Conservation (phyloP, 108 stramenopile species). For the Seminavis robusta region DNA sequence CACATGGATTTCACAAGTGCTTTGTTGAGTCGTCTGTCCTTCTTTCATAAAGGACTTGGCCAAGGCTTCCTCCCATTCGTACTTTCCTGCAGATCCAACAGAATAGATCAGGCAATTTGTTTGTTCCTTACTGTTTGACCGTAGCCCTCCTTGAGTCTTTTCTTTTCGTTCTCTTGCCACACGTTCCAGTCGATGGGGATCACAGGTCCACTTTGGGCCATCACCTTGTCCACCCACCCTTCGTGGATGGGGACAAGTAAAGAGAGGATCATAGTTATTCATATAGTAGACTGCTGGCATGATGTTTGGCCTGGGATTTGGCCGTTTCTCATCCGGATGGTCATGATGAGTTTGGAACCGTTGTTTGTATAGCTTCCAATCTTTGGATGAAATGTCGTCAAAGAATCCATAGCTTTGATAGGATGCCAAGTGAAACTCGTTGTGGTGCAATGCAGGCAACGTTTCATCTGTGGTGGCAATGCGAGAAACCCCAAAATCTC, state of each 20-base stretch:
- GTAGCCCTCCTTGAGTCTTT: not conserved
- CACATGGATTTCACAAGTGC: conserved; percentile 41
- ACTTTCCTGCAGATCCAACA: conserved; percentile 24
- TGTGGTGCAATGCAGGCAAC: too few relatives aligned
- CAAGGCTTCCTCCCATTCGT: conserved; percentile 18
- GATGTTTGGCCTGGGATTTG: too few relatives aligned
- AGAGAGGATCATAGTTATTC: conserved; percentile 53
- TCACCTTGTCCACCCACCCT: conserved; percentile 46
- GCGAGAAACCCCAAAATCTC: too few relatives aligned
- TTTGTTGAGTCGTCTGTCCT: not conserved
- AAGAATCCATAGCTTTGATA: conserved; percentile 42
- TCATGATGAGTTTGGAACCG: not conserved
- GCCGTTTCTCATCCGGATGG: too few relatives aligned
- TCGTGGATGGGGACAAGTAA: conserved; percentile 47
- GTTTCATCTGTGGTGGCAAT: too few relatives aligned
- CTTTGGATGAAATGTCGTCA: conserved; percentile 24
- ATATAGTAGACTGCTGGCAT: conserved; percentile 7
- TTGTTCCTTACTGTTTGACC: not conserved
- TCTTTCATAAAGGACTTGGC: not conserved
- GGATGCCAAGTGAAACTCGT: conserved; percentile 10
- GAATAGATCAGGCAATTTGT: conserved; percentile 23
- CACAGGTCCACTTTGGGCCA: conserved; percentile 69
- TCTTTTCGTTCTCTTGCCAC: conserved; percentile 1
- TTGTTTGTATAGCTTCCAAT: conserved; percentile 22
- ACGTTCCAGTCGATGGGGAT: conserved; percentile 42